Conservation (phyloP, 2,329 filamentous ascomycete genomes). For the Pezicula neosporulosa region DNA sequence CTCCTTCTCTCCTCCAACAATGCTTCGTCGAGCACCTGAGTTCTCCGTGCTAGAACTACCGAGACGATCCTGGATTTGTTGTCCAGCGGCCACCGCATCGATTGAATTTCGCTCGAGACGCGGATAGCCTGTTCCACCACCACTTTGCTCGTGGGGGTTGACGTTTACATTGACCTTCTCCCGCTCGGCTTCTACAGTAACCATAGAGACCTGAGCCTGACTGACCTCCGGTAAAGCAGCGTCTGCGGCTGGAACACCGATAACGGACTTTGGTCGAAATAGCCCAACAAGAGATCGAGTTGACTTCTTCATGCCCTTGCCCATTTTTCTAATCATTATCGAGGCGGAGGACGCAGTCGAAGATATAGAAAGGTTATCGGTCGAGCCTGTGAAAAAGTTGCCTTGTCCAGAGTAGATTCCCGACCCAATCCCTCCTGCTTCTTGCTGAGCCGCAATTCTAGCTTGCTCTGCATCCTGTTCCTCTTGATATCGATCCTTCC, state of each 20-base stretch:
- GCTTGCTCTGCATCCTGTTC: conserved; percentile 85
- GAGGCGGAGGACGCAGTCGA: conserved; percentile 88
- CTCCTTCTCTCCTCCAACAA: conserved; percentile 85
- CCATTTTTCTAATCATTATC: conserved; percentile 98
- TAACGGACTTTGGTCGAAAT: conserved; percentile 89
- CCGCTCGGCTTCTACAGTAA: conserved; percentile 91
- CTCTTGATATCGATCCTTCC: conserved; percentile 56
- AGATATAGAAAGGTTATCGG: conserved; percentile 89
- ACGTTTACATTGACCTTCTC: conserved; percentile 74
- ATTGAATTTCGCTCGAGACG: conserved; percentile 80
- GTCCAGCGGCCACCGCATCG: conserved; percentile 54
- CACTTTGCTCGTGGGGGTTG: conserved; percentile 62
- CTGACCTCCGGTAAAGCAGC: conserved; percentile 62
- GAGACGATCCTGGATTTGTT: conserved; percentile 41
- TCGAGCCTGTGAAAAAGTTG: conserved; percentile 83
- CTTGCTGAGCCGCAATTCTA: conserved; percentile 87
- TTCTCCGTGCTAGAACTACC: conserved; percentile 57
- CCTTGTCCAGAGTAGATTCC: conserved; percentile 89
- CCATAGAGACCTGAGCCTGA: conserved; percentile 86
- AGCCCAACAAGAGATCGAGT: conserved; percentile 87
- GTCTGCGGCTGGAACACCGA: conserved; percentile 74
- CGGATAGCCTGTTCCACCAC: conserved; percentile 77
- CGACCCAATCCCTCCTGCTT: conserved; percentile 85
- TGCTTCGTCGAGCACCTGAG: conserved; percentile 73
- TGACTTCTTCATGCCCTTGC: conserved; percentile 94